Evolutionary conservation across 2,329 filamentous ascomycete species (phyloP).

Genomic region (Colletotrichum caudatum): DNA sequence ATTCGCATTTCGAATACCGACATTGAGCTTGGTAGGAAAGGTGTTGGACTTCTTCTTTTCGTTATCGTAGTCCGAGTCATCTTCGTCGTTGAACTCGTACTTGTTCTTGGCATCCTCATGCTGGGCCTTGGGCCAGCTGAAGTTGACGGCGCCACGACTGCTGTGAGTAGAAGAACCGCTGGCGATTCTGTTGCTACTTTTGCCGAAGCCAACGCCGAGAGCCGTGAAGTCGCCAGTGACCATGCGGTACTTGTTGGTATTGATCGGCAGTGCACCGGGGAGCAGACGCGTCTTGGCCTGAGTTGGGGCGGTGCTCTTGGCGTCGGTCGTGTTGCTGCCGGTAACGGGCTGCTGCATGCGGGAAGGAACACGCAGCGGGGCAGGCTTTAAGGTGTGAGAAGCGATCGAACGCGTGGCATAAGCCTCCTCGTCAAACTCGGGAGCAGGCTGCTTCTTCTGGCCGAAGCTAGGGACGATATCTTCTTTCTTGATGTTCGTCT

Average conservation of each 20-base stretch:
- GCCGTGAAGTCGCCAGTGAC: not conserved
- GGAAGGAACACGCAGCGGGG: slow-evolving; percentile 38
- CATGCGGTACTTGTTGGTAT: slow-evolving; percentile 17
- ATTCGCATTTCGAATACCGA: not conserved
- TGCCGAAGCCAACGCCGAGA: not conserved
- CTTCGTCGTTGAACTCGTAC: slow-evolving; percentile 3
- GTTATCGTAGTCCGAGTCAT: not conserved
- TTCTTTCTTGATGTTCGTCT: slow-evolving; percentile 26
- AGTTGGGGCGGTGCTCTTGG: not conserved
- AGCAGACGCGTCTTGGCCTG: not conserved
- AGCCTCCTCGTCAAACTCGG: slow-evolving; percentile 26
- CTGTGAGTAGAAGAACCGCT: not conserved
- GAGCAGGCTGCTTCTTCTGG: slow-evolving; percentile 5
- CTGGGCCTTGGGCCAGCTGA: slow-evolving; percentile 30
- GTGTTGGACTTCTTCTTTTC: slow-evolving; percentile 1
- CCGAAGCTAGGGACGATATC: slow-evolving; percentile 21
- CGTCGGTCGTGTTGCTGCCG: not conserved
- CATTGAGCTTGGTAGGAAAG: not conserved
- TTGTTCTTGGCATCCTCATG: not conserved
- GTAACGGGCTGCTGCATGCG: slow-evolving; percentile 13
- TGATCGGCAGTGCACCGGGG: not conserved
- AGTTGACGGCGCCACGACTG: slow-evolving; percentile 23
- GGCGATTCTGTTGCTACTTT: not conserved
- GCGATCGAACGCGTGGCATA: slow-evolving; percentile 37
- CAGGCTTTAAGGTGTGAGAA: slow-evolving; percentile 40